phyloP scores from a whole-genome alignment of 2,329 filamentous ascomycete species.

The Tolypocladium inflatum region DNA sequence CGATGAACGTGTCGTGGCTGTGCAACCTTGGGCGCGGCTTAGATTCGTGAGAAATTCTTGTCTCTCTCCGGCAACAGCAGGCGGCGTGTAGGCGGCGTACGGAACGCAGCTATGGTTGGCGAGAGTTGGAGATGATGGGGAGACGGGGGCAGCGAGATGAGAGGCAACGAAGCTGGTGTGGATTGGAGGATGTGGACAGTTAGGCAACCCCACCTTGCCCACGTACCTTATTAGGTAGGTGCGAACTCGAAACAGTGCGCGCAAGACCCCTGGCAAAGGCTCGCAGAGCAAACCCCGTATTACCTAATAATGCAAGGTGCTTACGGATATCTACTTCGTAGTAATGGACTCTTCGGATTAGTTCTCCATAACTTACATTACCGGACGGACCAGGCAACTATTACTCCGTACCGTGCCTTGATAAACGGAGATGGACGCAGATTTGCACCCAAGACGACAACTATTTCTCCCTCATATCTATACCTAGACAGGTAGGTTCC shows the following conservation, averaged over 20 bases:
- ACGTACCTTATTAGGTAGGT: not conserved
- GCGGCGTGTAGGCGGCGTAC: not conserved
- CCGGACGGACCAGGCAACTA: no score
- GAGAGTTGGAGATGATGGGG: not conserved
- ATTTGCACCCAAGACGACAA: not conserved
- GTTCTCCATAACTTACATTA: no score
- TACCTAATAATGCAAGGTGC: no score
- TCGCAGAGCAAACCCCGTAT: no score
- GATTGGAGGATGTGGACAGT: constrained; percentile 4
- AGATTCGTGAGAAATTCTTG: not conserved
- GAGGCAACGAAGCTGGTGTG: not conserved
- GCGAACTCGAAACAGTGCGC: no score
- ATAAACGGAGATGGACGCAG: not conserved
- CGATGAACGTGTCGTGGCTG: not conserved
- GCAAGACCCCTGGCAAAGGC: no score
- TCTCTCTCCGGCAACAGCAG: not conserved
- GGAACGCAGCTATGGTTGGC: not conserved
- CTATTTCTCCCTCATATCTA: not conserved
- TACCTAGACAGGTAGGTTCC: not conserved
- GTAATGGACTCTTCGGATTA: no score
- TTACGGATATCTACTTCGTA: no score
- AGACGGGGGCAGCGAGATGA: not conserved
- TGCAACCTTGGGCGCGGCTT: not conserved
- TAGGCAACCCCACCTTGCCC: not conserved
- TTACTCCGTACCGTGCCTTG: no score